phyloP scores from a whole-genome alignment of 495 filamentous ascomycete genomes.

The Cercophora samala region DNA sequence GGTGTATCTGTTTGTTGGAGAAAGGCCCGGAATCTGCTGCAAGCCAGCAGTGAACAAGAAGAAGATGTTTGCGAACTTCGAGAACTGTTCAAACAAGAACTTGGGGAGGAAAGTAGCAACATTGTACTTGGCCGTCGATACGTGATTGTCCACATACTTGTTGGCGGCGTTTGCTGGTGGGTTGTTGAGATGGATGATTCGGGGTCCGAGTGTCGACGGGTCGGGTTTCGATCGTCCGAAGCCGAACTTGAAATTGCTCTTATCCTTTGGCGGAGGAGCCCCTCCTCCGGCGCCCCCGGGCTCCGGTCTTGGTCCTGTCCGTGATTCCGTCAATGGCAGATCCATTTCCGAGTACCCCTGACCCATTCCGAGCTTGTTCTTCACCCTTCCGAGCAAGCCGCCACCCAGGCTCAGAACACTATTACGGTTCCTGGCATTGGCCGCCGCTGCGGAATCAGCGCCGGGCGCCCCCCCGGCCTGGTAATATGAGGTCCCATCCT shows the following conservation, averaged over 20 bases:
- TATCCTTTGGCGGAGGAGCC: constrained; percentile 42
- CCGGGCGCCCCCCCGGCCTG: constrained; percentile 58
- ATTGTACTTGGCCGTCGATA: constrained; percentile 98
- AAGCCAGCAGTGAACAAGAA: constrained; percentile 96
- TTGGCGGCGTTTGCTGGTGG: constrained; percentile 84
- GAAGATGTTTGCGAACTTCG: constrained; percentile 98
- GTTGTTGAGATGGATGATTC: constrained; percentile 96
- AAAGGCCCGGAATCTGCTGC: constrained; percentile 94
- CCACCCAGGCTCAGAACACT: constrained; percentile 84
- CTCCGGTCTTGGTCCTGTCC: constrained; percentile 29
- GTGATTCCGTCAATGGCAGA: constrained; percentile 80
- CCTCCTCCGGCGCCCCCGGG: constrained; percentile 31
- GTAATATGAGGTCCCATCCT: constrained; percentile 69
- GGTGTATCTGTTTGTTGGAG: constrained; percentile 90
- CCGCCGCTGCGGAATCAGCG: constrained; percentile 37
- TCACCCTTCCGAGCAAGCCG: constrained; percentile 78
- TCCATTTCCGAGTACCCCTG: constrained; percentile 98
- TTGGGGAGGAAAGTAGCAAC: constrained; percentile 92
- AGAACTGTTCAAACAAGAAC: constrained; percentile 98
- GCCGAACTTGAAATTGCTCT: constrained; percentile 88
- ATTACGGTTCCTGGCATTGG: constrained; percentile 67
- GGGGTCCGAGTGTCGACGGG: constrained; percentile 83
- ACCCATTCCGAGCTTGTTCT: constrained; percentile 87
- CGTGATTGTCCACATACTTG: constrained; percentile 92
- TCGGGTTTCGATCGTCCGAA: constrained; percentile 83